Percentiles rank a stretch among this genome's conserved stretches.
Evolutionary conservation across 768 basidiomycete genomes (phyloP).

Genomic region (Pulveroboletus sp.): DNA sequence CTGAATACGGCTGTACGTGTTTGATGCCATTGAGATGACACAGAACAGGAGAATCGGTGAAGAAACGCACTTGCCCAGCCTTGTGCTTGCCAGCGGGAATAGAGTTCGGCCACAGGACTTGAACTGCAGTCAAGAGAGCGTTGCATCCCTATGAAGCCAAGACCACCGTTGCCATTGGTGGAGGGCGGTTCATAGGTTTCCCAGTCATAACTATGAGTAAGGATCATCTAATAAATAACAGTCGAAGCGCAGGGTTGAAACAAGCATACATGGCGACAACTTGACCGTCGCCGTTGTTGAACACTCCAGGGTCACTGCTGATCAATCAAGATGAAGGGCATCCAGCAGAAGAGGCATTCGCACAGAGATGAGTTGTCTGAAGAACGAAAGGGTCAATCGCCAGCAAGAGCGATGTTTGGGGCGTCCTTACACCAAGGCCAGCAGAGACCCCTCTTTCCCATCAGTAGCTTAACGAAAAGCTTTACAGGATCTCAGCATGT

Average conservation of each 20-base stretch:
- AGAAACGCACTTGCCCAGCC: slow-evolving; percentile 28
- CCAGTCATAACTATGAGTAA: slow-evolving; percentile 31
- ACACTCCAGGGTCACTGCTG: slow-evolving; percentile 25
- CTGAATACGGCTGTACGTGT: slow-evolving; percentile 27
- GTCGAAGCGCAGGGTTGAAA: background rate
- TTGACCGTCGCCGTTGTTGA: slow-evolving; percentile 32
- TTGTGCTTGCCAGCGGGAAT: slow-evolving; percentile 29
- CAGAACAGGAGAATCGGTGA: background rate
- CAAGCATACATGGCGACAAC: slow-evolving; percentile 31
- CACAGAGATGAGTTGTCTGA: slow-evolving; percentile 30
- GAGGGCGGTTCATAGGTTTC: slow-evolving; percentile 34
- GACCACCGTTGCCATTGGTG: slow-evolving; percentile 33
- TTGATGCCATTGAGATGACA: background rate
- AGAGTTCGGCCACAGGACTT: slow-evolving; percentile 31
- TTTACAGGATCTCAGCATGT: no score
- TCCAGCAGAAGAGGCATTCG: background rate
- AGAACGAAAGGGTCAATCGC: background rate
- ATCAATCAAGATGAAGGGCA: background rate
- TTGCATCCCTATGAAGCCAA: slow-evolving; percentile 38
- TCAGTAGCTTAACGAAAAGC: no score
- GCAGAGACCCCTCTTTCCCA: slow-evolving; percentile 35
- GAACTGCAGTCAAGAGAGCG: slow-evolving; percentile 34
- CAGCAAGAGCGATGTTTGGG: background rate
- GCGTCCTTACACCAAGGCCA: slow-evolving; percentile 33
- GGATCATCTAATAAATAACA: background rate